Base-by-base conservation (phyloP, 495 filamentous ascomycete species). In the Aspergillus indologenus region DNA sequence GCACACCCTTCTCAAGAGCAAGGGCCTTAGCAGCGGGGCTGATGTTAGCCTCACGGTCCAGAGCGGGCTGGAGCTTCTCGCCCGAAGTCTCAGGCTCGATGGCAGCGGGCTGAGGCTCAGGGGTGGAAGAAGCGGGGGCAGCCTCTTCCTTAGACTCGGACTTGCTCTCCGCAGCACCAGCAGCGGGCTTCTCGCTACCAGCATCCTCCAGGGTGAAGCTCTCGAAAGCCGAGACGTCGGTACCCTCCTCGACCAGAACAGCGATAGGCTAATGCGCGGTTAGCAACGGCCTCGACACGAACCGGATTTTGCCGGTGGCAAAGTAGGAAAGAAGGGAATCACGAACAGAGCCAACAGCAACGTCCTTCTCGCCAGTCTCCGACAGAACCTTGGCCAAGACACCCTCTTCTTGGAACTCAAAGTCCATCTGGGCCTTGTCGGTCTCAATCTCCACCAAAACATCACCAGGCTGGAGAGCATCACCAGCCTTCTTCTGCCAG, bases 381-480 rank as follows among this genome's bases (percentile, higher is more conserved):
- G 91, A 96, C 73, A 99, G 75, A 59, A 98, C 84, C 84, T 97
- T 98, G 58, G 95, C 95, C 57, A 99, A 78, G 34, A 96, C 81
- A 79, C 95, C 94, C 71, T 99, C 94, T 63, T 99, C 94, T 75
- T 99, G 95, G 75, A 95, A 99, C 75, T 99, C 95, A 68, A 99
- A 99, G 81, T 99, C 95, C 95, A 99, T 99, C 76, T 99, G 95
- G 45, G 95, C 95, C 82, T 99, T 99, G 76, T 99, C 95, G 68
- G 95, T 99, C 81, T 99, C 95, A 70, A 99, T 98, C 81, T 99
- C 95, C 26, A 98, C 95, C 58, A 99, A 77, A n/a, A 98, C 92
- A 75, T 99, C 95, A 69, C 95, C 95, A 47, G 95, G 92, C 57
- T 84, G 74, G 69, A 99, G 86, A 54, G 77, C 67, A 72, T 99